Base-by-base conservation (phyloP, 129 eudicot species). In the Pseudognaphalium luteoalbum region DNA sequence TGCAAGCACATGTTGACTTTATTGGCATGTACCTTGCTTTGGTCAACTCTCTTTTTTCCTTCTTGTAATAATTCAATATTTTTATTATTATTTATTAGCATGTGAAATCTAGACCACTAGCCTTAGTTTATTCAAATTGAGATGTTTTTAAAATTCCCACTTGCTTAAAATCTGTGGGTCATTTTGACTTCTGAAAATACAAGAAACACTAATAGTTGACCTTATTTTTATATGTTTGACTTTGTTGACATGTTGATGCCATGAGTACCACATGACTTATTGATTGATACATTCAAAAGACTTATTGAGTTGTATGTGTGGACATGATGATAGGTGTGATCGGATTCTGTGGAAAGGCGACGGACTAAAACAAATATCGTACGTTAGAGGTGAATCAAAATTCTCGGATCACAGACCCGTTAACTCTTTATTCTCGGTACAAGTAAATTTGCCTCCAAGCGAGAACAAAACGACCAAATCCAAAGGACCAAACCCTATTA, bases 321-420 rank as follows among this genome's bases (percentile, higher is more conserved):
- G 70, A 60, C 63, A 51, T 32, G 60, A 76, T 65, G 5, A 71
- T 75, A 91, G 97, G 97, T 92, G 97, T 76, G 97, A 92, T 78
- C 76, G 97, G 54, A 92, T 92, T 57, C 67, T 92, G 20, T 92
- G 97, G 97, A 92, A 89, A 80, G 97, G 97, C 0, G 91, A 87
- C 81, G 97, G 97, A 20, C 70, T 92, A 19, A 84, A 92, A 73
- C 97, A 92, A n/a, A 73, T 84, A 59, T 85, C 83, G 34, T 92
- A 92, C 30, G 76, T 37, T 28, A 85, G 97, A 39, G 92, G 89
- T 6, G 97, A 92, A 72, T 92, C 92, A n/a, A 89, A 75, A 52
- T 89, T 92, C 66, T 92, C 96, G 16, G 97, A 92, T 75, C 97
- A 92, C 30, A 80, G 97, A 61, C 97, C 97, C 5, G 97, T 92